phyloP scores from a whole-genome alignment of 441 rosid genomes.

The Corymbia citriodora region DNA sequence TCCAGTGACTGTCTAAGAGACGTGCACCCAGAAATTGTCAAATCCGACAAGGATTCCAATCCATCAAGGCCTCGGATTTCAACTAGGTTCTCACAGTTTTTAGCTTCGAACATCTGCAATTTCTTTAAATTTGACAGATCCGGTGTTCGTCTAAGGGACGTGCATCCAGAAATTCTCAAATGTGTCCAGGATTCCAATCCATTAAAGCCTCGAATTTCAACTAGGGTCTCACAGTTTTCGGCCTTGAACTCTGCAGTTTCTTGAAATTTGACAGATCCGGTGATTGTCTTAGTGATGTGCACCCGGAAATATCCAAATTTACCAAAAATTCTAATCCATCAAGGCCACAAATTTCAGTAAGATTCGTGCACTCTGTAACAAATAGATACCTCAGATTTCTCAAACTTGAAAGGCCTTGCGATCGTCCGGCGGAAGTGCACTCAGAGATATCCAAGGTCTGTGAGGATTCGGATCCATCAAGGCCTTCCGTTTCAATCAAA shows the following conservation, averaged over 20 bases:
- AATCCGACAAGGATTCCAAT: accelerated
- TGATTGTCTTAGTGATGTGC: neutral
- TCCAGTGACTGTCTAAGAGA: neutral
- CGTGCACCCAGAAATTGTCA: accelerated
- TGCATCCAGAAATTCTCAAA: neutral
- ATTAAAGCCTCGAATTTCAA: neutral
- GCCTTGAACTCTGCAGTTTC: neutral
- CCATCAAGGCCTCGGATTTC: neutral
- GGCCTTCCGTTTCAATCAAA: no score
- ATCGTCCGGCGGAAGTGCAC: no score
- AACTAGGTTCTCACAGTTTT: accelerated
- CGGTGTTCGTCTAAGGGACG: neutral
- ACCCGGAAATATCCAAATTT: accelerated
- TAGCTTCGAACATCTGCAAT: accelerated
- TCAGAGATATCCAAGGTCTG: no score
- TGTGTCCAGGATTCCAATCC: accelerated
- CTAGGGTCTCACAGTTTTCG: neutral
- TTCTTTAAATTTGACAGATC: neutral
- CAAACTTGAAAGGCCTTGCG: neutral
- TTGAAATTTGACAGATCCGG: neutral
- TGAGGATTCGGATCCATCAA: no score
- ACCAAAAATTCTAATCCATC: no score
- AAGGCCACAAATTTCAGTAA: no score
- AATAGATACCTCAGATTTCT: accelerated
- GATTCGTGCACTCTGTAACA: neutral